A percentile compares a stretch with the other conserved stretches of the same genome.
Evolutionary conservation across 108 stramenopile species (phyloP).

Genomic region (Licmophora abbreviata): DNA sequence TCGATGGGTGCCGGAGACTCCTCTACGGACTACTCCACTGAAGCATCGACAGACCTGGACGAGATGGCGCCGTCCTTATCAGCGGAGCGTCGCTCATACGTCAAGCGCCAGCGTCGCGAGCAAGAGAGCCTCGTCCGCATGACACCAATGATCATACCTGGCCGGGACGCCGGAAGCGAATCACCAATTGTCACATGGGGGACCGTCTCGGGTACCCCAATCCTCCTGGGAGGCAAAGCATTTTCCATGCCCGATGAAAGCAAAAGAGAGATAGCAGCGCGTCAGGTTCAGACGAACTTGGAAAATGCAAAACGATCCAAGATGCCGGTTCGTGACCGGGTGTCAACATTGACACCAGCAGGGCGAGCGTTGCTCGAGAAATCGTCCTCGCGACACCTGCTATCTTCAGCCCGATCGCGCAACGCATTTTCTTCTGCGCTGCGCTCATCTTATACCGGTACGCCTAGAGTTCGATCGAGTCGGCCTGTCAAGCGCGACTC

Average conservation of each 20-base stretch:
- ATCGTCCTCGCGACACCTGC: not conserved
- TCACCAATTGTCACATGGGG: slow-evolving; percentile 77
- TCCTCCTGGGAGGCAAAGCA: slow-evolving; percentile 33
- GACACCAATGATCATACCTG: slow-evolving; percentile 67
- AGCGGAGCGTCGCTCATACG: slow-evolving; percentile 26
- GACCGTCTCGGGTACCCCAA: slow-evolving; percentile 44
- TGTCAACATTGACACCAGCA: slow-evolving; percentile 34
- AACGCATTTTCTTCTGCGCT: slow-evolving; percentile 4
- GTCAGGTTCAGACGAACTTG: slow-evolving; percentile 18
- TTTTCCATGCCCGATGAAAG: slow-evolving; percentile 28
- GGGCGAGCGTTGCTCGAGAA: slow-evolving; percentile 33
- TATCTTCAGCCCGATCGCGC: slow-evolving; percentile 4
- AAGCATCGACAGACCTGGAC: slow-evolving; percentile 72
- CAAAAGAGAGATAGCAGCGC: slow-evolving; percentile 19
- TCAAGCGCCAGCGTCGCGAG: slow-evolving; percentile 19
- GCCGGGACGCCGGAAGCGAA: slow-evolving; percentile 16
- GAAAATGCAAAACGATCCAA: slow-evolving; percentile 6
- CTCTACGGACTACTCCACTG: slow-evolving; percentile 13
- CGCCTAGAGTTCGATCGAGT: not conserved
- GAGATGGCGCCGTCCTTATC: slow-evolving; percentile 29
- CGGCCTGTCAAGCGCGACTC: not conserved
- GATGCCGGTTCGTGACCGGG: not conserved
- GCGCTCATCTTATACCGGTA: not conserved
- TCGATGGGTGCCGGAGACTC: slow-evolving; percentile 2
- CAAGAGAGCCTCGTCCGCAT: slow-evolving; percentile 49